phyloP scores from a whole-genome alignment of 2,329 filamentous ascomycete species.

The Microthyrium microscopicum region DNA sequence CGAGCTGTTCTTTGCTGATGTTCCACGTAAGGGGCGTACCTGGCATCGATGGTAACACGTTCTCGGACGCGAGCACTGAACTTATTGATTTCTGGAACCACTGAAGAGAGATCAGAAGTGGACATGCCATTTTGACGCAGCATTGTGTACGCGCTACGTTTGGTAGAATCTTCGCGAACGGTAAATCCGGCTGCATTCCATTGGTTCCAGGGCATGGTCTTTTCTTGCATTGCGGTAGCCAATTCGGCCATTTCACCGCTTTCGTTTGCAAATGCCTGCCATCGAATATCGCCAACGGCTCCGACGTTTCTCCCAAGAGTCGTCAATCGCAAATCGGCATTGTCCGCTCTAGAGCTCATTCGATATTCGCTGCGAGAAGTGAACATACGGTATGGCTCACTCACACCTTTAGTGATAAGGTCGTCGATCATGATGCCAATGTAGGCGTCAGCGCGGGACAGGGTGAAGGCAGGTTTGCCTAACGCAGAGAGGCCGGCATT shows the following conservation, averaged over 20 bases:
- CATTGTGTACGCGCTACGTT: conserved; percentile 62
- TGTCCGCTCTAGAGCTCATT: conserved; percentile 82
- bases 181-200: conserved; percentile 59
- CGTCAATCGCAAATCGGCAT: conserved; percentile 79
- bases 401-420: conserved; percentile 88
- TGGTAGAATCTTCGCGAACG: conserved; percentile 47
- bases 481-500: conserved; percentile 76
- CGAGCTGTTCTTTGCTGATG: conserved; percentile 51
- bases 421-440: conserved; percentile 99
- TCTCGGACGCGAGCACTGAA: conserved; percentile 44
- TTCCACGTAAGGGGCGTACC: conserved; percentile 73
- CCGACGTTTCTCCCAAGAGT: conserved; percentile 59
- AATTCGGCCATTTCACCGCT: conserved; percentile 52
- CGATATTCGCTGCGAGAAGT: conserved; percentile 90
- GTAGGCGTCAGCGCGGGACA: conserved; percentile 77
- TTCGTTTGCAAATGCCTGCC: conserved; percentile 51
- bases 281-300: conserved; percentile 62
- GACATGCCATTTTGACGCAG: conserved; percentile 49
- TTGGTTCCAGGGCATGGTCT: conserved; percentile 39
- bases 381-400: conserved; percentile 97
- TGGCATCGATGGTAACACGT: conserved; percentile 64
- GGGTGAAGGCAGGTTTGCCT: conserved; percentile 44
- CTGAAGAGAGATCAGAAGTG: conserved; percentile 38
- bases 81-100: conserved; percentile 38
- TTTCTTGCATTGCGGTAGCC: conserved; percentile 39